Evolutionary conservation across 139 green algal genomes (phyloP), one percentile per base, ranked within the genome.

Genomic region (Limnomonas spitsbergensis): DNA sequence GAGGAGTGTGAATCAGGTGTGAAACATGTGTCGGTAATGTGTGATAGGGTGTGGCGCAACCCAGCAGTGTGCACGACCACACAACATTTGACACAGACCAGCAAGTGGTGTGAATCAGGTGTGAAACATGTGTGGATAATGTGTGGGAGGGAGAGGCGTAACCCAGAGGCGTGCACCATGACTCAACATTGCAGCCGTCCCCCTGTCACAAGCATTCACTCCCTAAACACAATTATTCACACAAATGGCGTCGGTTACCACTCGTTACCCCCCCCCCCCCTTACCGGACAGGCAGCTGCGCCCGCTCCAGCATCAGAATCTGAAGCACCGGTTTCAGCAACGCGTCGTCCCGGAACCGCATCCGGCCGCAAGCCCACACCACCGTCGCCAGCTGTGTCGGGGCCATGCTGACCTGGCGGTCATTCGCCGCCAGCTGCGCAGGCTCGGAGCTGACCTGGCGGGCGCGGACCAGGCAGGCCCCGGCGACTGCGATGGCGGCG

Each of bases 171-270:
- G 39, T 53, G 3, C 37, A 39, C 14, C 38, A 53, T 39, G 38
- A 77, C 3, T 35, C 71, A 14, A 67, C 71, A 34, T 53, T 74
- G n/a, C n/a, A n/a, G n/a, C n/a, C n/a, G n/a, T n/a, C n/a, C n/a
- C n/a, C n/a, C n/a, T n/a, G n/a, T n/a, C n/a, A n/a, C n/a, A n/a
- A n/a, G n/a, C n/a, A n/a, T n/a, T n/a, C n/a, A n/a, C n/a, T n/a
- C n/a, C n/a, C n/a, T n/a, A n/a, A n/a, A n/a, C n/a, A n/a, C n/a
- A n/a, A n/a, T n/a, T n/a, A n/a, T n/a, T n/a, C n/a, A n/a, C n/a
- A n/a, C n/a, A n/a, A n/a, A n/a, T n/a, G n/a, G n/a, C n/a, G n/a
- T n/a, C n/a, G n/a, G n/a, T n/a, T n/a, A n/a, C n/a, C n/a, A n/a
- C n/a, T n/a, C n/a, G n/a, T n/a, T n/a, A n/a, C n/a, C n/a, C n/a